These are phyloP conservation scores for Didymella glomerata DNA, from an alignment of 2,329 filamentous ascomycete genomes.

Conservation along the genomic window DNA sequence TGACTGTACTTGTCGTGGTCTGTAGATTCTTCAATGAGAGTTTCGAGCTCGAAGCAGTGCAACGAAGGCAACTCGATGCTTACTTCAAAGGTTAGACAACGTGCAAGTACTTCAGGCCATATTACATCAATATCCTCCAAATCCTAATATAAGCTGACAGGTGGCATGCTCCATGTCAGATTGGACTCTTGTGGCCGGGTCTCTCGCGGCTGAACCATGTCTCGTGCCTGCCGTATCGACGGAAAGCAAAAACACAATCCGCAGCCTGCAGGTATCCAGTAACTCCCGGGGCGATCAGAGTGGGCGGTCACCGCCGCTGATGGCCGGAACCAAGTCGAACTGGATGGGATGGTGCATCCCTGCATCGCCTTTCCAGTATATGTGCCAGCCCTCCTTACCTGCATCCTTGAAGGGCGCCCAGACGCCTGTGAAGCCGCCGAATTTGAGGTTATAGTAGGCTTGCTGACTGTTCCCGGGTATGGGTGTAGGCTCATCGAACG, in stretches of 20 bases:
- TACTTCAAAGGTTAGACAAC: background rate
- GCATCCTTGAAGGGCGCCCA: constrained; percentile 33
- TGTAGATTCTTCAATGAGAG: background rate
- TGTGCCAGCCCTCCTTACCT: constrained; percentile 29
- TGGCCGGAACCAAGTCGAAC: constrained; percentile 19
- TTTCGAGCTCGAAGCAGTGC: background rate
- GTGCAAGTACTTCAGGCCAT: background rate
- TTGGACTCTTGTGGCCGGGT: background rate
- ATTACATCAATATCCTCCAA: background rate
- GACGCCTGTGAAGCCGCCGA: constrained; percentile 24
- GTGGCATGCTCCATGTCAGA: background rate
- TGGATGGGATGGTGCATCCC: constrained; percentile 16
- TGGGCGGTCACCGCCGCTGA: too few species aligned
- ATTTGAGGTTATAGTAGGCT: constrained; percentile 15
- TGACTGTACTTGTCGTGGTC: background rate
- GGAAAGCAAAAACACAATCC: background rate
- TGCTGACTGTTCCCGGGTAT: background rate
- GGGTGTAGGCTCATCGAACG: background rate
- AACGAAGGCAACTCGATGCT: background rate
- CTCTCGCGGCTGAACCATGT: background rate
- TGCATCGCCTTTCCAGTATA: constrained; percentile 31
- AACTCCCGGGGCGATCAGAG: background rate
- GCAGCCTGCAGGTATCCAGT: background rate
- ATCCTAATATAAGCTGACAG: background rate
- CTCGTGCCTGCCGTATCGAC: background rate